phyloP scores from a whole-genome alignment of 169 alveolate species.

The Eimeria sp. region DNA sequence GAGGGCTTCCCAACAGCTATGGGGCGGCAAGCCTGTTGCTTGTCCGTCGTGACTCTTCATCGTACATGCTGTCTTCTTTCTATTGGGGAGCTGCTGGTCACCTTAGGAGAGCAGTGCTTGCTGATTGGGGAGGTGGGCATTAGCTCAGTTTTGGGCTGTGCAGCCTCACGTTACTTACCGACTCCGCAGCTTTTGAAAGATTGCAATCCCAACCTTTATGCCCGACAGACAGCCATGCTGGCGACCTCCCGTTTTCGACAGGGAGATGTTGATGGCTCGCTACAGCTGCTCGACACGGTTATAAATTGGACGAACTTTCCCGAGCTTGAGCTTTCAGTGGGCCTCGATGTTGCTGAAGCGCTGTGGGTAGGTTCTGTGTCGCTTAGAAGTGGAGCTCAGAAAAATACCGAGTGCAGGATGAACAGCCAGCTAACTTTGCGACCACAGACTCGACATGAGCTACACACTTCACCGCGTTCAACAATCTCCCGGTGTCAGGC shows the following conservation, averaged over 20 bases:
- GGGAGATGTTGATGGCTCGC: slow-evolving; percentile 62
- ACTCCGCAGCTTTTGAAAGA: slow-evolving; percentile 21
- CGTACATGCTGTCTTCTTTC: slow-evolving; percentile 52
- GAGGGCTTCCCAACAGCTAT: slow-evolving; percentile 17
- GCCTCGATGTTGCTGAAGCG: slow-evolving; percentile 32
- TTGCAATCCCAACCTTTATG: slow-evolving; percentile 13
- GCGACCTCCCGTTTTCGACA: slow-evolving; percentile 63
- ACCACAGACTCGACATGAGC: neutral
- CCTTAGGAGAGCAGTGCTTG: slow-evolving; percentile 71
- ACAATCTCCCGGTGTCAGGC: neutral
- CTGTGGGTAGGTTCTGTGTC: slow-evolving; percentile 41
- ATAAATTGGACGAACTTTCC: neutral
- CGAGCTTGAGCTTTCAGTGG: slow-evolving; percentile 52
- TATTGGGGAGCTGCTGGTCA: slow-evolving; percentile 60
- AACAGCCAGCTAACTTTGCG: neutral
- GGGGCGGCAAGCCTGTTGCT: slow-evolving; percentile 54
- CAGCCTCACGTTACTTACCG: slow-evolving; percentile 49
- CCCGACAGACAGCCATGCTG: slow-evolving; percentile 33
- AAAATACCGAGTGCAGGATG: neutral
- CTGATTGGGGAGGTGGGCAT: slow-evolving; percentile 67
- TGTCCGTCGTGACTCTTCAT: slow-evolving; percentile 52
- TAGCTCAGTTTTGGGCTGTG: slow-evolving; percentile 38
- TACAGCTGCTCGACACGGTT: slow-evolving; percentile 42
- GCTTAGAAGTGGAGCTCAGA: neutral
- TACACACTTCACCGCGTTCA: neutral